Conservation (phyloP, 2,329 filamentous ascomycete species). For the Cercospora sp. region DNA sequence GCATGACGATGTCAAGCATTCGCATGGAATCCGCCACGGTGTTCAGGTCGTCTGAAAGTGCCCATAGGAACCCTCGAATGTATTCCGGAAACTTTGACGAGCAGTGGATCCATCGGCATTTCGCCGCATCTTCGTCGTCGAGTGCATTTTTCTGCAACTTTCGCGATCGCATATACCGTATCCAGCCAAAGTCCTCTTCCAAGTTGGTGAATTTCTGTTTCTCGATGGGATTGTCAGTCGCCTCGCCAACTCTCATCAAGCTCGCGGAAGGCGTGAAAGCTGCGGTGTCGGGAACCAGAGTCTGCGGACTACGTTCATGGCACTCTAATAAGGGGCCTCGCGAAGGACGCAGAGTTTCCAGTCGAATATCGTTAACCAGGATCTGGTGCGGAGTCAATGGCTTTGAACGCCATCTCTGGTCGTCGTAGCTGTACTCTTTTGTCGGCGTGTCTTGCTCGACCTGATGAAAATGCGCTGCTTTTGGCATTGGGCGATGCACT, state of each 20-base stretch:
- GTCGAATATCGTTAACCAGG: constrained; percentile 43
- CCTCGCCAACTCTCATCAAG: constrained; percentile 26
- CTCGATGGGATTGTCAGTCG: constrained; percentile 40
- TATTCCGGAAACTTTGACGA: constrained; percentile 46
- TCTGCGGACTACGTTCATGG: constrained; percentile 40
- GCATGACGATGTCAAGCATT: constrained; percentile 40
- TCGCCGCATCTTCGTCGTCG: constrained; percentile 35
- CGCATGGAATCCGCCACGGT: constrained; percentile 29
- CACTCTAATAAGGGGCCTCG: constrained; percentile 43
- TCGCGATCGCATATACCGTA: constrained; percentile 41
- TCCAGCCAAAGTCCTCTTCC: constrained; percentile 46
- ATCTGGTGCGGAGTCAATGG: constrained; percentile 44
- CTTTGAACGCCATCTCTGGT: constrained; percentile 42
- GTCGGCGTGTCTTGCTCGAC: constrained; percentile 14
- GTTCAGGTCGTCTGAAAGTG: constrained; percentile 26
- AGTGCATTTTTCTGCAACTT: constrained; percentile 36
- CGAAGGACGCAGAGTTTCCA: constrained; percentile 38
- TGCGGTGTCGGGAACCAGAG: constrained; percentile 37
- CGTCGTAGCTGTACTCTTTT: constrained; percentile 36
- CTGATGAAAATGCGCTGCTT: constrained; percentile 6
- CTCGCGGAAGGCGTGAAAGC: constrained; percentile 26
- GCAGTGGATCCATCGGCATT: constrained; percentile 47
- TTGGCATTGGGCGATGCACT: constrained; percentile 23
- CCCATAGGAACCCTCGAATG: constrained; percentile 32
- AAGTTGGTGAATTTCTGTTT: constrained; percentile 39